Evolutionary conservation across 1,139 yeast genomes (phyloP), one percentile per base, ranked within the genome.

Genomic region (Candida sp.): DNA sequence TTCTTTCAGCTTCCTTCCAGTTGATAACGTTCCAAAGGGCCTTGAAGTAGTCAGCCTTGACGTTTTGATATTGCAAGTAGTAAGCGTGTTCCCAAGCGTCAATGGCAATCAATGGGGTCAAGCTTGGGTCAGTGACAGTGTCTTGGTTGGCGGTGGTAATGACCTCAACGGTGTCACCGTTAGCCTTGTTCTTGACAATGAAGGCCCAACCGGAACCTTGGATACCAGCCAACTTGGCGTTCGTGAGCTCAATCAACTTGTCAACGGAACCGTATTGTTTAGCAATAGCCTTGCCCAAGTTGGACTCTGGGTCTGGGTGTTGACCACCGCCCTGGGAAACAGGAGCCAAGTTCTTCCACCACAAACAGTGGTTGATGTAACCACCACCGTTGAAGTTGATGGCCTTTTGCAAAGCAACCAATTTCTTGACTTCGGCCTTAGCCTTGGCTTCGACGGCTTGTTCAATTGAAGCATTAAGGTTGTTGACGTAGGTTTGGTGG

Each of bases 81-180:
- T 92, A 93, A 50, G 98, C 98, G 68, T 93, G 98, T 75, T 93
- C 98, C 98, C 98, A 93, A 56, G 98, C 98, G 67, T 93, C 98
- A 69, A 93, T 90, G 49, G 97, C 98, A 54, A 93, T 82, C 70
- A 93, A 78, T 47, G 98, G 97, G 50, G 85, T 80, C 67, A 83
- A 80, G 17, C 49, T 52, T 31, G 83, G 77, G 40, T 91, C 88
- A 46, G 88, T 80, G 38, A 90, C 91, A 40, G 96, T 89, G 73
- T 93, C 98, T 74, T 93, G 98, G 80, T 93, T 93, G 61, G 84
- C 80, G 61, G 93, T 90, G 67, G 93, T 90, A 55, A 91, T 89
- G 52, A 93, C 89, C 61, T 90, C 97, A 65, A 93, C 72, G 47
- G 86, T 83, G 35, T 73, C 75, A 60, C 94, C 94, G 62, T 88